These are phyloP conservation scores for Kuraishia hungarica DNA, from an alignment of 805 yeast genomes.

Conservation along the genomic window DNA sequence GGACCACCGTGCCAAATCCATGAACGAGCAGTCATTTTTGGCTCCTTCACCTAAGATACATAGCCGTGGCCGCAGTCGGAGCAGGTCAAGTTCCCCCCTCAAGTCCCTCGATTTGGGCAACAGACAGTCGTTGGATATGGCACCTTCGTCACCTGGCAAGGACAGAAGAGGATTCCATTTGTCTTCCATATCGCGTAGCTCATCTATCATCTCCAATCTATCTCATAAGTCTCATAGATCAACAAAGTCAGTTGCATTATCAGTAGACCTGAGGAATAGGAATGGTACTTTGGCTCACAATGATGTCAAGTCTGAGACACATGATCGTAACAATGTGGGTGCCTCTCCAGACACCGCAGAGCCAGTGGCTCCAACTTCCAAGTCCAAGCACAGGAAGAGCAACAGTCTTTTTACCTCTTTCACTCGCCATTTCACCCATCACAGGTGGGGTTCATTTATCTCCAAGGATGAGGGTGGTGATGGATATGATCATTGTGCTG, in stretches of 20 bases:
- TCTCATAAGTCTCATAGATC: not conserved
- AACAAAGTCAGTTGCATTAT: not conserved
- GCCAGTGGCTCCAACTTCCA: not conserved
- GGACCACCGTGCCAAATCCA: conserved; percentile 1
- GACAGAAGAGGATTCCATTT: not conserved
- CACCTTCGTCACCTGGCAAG: not conserved
- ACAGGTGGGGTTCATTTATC: conserved; percentile 5
- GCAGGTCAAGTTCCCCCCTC: not conserved
- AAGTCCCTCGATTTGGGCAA: not conserved
- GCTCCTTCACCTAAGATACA: not conserved
- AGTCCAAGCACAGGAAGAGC: not conserved
- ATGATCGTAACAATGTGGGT: not conserved
- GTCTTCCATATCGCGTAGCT: not conserved
- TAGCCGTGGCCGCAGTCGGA: not conserved
- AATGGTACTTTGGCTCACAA: not conserved
- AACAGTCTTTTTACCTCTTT: conserved; percentile 2
- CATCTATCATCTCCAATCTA: not conserved
- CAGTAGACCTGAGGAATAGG: not conserved
- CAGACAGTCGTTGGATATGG: not conserved
- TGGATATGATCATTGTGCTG: not conserved
- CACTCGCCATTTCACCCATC: conserved; percentile 12
- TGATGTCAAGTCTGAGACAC: not conserved
- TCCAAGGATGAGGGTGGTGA: not conserved
- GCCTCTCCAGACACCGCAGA: not conserved
- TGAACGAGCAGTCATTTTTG: not conserved